Conservation (phyloP, 176 grass and related monocot genomes). For the Melocanna baccifera region DNA sequence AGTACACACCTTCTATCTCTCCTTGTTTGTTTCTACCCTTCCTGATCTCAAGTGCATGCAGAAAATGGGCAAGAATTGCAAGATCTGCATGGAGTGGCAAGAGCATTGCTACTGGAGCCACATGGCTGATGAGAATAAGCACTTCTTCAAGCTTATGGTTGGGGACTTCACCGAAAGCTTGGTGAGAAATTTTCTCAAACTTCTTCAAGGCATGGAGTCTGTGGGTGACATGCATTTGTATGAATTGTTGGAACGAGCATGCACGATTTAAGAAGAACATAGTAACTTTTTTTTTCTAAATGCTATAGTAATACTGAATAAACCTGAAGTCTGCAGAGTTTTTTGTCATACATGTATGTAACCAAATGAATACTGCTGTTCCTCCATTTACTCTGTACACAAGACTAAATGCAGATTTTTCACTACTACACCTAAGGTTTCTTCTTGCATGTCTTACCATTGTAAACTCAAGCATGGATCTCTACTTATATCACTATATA, state of each 20-base stretch:
- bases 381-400: not conserved
- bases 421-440: not conserved
- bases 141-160: constrained; percentile 40
- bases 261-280: not conserved
- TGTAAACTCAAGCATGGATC: not conserved
- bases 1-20: not conserved
- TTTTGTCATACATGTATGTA: not conserved
- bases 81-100: constrained; percentile 22
- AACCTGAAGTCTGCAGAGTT: not conserved
- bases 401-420: not conserved
- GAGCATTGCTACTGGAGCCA: constrained; percentile 57
- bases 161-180: constrained; percentile 43
- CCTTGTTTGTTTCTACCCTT: not conserved
- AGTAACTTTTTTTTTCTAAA: not conserved
- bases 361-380: not conserved
- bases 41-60: not conserved
- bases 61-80: not conserved
- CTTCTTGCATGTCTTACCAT: not conserved
- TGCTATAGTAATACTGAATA: not conserved
- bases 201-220: not conserved
- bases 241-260: not conserved
- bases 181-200: constrained; percentile 6
- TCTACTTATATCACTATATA: not conserved
- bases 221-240: not conserved
- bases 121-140: constrained; percentile 40